Evolutionary conservation across 352 stramenopile genomes (phyloP).

Genomic region (Globisporangium carolinianum): DNA sequence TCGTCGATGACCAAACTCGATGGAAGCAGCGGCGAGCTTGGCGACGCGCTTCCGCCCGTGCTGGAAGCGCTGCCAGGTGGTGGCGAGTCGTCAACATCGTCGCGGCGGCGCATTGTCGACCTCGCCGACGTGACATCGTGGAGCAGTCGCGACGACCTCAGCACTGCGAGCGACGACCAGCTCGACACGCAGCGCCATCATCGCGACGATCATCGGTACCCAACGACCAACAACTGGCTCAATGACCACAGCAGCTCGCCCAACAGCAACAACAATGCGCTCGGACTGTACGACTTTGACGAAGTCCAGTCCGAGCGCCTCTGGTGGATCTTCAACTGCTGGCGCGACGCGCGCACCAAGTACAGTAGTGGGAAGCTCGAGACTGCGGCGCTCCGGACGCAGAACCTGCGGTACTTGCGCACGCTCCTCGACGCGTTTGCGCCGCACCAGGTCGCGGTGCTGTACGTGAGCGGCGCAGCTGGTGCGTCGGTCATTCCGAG

Average conservation of each 20-base stretch:
- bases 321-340: slow-evolving; percentile 81
- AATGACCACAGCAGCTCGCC: slow-evolving; percentile 42
- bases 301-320: slow-evolving; percentile 75
- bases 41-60: slow-evolving; percentile 21
- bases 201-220: too few species aligned
- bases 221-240: neutral
- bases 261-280: slow-evolving; percentile 14
- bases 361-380: slow-evolving; percentile 72
- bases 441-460: slow-evolving; percentile 68
- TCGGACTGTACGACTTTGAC: slow-evolving; percentile 74
- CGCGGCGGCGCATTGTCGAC: slow-evolving; percentile 33
- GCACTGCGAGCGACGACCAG: slow-evolving; percentile 15
- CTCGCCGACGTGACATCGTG: slow-evolving; percentile 48
- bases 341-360: slow-evolving; percentile 52
- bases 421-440: slow-evolving; percentile 72
- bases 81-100: neutral
- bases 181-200: too few species aligned
- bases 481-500: slow-evolving; percentile 21
- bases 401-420: slow-evolving; percentile 64
- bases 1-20: neutral
- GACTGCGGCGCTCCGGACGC: slow-evolving; percentile 49
- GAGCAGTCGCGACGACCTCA: slow-evolving; percentile 9
- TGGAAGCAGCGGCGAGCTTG: slow-evolving; percentile 1
- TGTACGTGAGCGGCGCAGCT: slow-evolving; percentile 34
- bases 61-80: slow-evolving; percentile 2